Percentiles rank a stretch among this genome's conserved stretches.
Conservation (phyloP, 2,329 filamentous ascomycete species). For the Claviceps quebecensis region DNA sequence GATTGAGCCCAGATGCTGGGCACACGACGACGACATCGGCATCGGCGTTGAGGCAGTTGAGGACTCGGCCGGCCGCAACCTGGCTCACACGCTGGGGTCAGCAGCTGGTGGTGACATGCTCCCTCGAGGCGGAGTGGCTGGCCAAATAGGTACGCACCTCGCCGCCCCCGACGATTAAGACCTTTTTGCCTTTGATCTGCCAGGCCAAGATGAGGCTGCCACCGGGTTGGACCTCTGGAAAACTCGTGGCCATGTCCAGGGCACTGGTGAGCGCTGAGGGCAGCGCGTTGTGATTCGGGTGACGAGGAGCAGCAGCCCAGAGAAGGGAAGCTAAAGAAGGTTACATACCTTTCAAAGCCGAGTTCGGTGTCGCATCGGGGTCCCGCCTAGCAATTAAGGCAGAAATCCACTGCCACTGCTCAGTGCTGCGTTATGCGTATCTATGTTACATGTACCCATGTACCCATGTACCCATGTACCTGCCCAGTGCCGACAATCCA, state of each 20-base stretch:
- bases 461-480: background rate
- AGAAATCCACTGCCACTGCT: background rate
- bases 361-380: background rate
- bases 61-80: constrained; percentile 90
- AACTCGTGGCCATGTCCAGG: constrained; percentile 32
- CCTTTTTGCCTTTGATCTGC: constrained; percentile 79
- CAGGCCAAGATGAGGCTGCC: constrained; percentile 91
- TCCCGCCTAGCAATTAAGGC: background rate
- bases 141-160: constrained; percentile 46
- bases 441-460: background rate
- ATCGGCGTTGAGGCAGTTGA: constrained; percentile 90
- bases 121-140: background rate
- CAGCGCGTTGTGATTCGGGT: background rate
- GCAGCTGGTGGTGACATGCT: background rate
- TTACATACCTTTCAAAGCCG: background rate
- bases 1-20: constrained; percentile 66
- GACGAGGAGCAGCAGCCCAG: background rate
- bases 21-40: constrained; percentile 78
- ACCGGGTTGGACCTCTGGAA: constrained; percentile 73
- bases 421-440: too few species aligned
- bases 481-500: too few species aligned
- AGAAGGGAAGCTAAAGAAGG: background rate
- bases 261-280: constrained; percentile 2
- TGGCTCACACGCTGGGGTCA: constrained; percentile 23
- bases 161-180: constrained; percentile 88